These are phyloP conservation scores for Nicotiana tabacum DNA, from an alignment of 257 asterid genomes.

Conservation along the genomic window DNA sequence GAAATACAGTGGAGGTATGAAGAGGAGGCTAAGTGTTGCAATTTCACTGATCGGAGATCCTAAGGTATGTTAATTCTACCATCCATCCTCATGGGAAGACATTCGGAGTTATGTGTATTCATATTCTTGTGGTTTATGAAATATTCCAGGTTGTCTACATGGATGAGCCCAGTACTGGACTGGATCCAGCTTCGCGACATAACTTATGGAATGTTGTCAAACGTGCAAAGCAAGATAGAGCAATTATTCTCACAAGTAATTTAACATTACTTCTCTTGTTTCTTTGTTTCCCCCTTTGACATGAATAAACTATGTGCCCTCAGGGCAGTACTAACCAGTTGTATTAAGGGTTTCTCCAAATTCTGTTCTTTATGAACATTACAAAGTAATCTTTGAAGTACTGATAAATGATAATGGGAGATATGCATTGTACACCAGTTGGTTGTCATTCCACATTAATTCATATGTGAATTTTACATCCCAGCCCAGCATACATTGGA, in stretches of 20 bases:
- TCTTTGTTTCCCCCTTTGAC: neutral
- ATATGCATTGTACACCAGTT: neutral
- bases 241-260: slow-evolving; percentile 90
- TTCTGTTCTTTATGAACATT: neutral
- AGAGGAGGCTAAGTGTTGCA: slow-evolving; percentile 98
- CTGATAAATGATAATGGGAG: neutral
- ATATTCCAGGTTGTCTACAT: slow-evolving; percentile 76
- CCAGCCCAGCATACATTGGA: neutral
- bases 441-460: neutral
- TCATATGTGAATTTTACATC: neutral
- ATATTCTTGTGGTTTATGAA: neutral
- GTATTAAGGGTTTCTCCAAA: neutral
- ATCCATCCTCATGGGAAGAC: neutral
- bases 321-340: neutral
- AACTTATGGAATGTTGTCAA: slow-evolving; percentile 89
- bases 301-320: neutral
- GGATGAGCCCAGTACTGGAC: slow-evolving; percentile 99
- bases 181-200: slow-evolving; percentile 95
- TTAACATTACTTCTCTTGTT: neutral
- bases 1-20: slow-evolving; percentile 99
- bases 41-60: slow-evolving; percentile 98
- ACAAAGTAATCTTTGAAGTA: neutral
- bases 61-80: slow-evolving; percentile 41
- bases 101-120: neutral
- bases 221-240: slow-evolving; percentile 81